Base-by-base conservation (phyloP, 2,329 filamentous ascomycete species). In the Neonectria coccinea region DNA sequence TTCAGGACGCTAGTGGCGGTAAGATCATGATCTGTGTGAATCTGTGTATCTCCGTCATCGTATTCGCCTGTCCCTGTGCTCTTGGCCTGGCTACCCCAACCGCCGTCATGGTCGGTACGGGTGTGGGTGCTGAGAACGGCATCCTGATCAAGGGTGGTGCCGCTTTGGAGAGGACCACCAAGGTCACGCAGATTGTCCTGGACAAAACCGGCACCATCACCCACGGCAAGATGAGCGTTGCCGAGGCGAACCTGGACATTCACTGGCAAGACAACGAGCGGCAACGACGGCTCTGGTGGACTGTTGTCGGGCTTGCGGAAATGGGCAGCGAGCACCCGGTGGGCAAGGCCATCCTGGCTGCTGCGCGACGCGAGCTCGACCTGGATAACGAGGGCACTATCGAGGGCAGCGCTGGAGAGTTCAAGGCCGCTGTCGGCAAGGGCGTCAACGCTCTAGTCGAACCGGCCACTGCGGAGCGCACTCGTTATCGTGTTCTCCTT, bases 21-120 rank as follows among this genome's bases (percentile, higher is more conserved):
- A 95, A 93, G 77, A 84, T 97, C 67, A 97, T 99, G 92, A 93
- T 98, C 2, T 99, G 96, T 77, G 84, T 98, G 68, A 97, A 98
- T 82, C 89, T 99, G 16, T 98, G 96, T 80, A 99, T 99, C 72
- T 97, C 96, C 0, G 96, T 99, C 70, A 97, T 99, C 75, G 96
- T 98, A 20, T 97, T 99, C 78, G 96, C 96, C 5, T 99, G 96
- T 76, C 96, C 96, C 18, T 99, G 96, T 76, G 96, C 96, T 1
- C 88, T 99, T n/a, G 96, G 96, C 60, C 86, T 99, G 18, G 94
- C 94, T 25, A 98, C 96, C 1, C 96, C 96, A 2, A 99, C 96
- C 0, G 96, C 96, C 2, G 94, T 99, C 77, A 98, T 99, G 96
- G 96, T 99, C 31, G 96, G 96, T 47, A 98, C 96, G n/a, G 96